Base-by-base conservation (phyloP, 148 eudicot genomes). In the Selenicereus undatus region DNA sequence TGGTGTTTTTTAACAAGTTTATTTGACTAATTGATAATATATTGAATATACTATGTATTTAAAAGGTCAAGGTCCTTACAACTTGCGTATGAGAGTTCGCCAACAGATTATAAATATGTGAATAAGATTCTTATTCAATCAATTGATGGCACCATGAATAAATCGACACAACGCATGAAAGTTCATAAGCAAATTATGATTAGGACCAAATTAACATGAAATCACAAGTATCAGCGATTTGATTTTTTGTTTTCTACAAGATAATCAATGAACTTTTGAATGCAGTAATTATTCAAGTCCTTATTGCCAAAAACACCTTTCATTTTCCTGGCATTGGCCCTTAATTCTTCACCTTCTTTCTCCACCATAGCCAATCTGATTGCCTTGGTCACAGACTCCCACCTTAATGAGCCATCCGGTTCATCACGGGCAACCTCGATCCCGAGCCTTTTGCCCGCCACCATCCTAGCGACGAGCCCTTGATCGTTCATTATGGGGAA, bases 401-500 rank as follows among this genome's bases (percentile, higher is more conserved):
- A 52, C 4, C 83, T 83, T 8, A 93, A 88, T 0, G 84, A 80
- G 64, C 97, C 97, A 21, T 92, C 90, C 29, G 32, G 54, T 82
- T 87, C 89, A 11, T 86, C 52, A 48, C 94, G 87, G 5, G 84
- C 85, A 65, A 93, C 84, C 78, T 91, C 97, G 3, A 90, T 60
- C 5, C 97, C 97, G 0, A 93, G 80, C 66, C 80, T 83, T 86
- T 89, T 85, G 35, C 87, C 86, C 0, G 75, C 77, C 86, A 93
- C 43, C 52, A 91, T 51, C 76, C 93, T 87, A 12, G 91, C 84
- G 65, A 88, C 89, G 66, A 92, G 51, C 29, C 92, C 93, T 83
- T 92, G 93, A 8, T 92, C 93, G 71, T 92, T 90, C 88, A 86
- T 86, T 21, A 92, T 80, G 2, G 97, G 97, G 13, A 91, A 87